phyloP scores from a whole-genome alignment of 1,139 yeast species.

The Pichia sp. region DNA sequence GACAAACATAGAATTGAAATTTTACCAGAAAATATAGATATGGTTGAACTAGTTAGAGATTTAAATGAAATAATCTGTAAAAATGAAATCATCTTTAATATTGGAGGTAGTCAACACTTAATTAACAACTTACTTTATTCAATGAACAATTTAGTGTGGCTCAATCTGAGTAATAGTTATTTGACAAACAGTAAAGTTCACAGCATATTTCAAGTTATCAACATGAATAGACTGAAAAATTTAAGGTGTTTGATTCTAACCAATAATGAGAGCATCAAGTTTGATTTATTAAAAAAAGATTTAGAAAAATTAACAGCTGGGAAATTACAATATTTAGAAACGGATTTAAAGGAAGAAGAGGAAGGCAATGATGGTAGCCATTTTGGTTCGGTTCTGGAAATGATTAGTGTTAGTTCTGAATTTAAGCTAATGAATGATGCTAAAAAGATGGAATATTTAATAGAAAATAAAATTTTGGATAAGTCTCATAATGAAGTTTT shows the following conservation, averaged over 20 bases:
- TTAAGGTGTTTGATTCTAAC: constrained; percentile 12
- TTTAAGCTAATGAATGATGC: constrained; percentile 13
- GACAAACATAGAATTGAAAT: constrained; percentile 12
- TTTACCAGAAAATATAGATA: constrained; percentile 12
- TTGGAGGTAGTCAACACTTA: constrained; percentile 4
- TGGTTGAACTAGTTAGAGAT: constrained; percentile 9
- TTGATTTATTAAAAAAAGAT: constrained; percentile 8
- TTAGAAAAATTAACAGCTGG: constrained; percentile 6
- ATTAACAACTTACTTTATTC: constrained; percentile 7
- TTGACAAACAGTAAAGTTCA: constrained; percentile 6
- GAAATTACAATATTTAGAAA: constrained; percentile 13
- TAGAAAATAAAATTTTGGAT: neutral
- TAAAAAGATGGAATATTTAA: constrained; percentile 6
- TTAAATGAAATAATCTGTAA: constrained; percentile 4
- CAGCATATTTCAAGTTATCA: constrained; percentile 12
- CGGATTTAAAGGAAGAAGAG: constrained; percentile 3
- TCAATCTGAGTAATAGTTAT: constrained; percentile 7
- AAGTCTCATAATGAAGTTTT: neutral
- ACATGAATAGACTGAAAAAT: constrained; percentile 6
- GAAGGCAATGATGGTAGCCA: neutral
- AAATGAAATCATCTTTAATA: constrained; percentile 7
- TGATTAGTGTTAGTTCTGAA: constrained; percentile 2
- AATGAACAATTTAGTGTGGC: constrained; percentile 9
- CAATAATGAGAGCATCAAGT: constrained; percentile 4
- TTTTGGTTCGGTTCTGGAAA: neutral